Conservation (phyloP, 1,284 basidiomycete genomes). For the Sparassis latifolia region DNA sequence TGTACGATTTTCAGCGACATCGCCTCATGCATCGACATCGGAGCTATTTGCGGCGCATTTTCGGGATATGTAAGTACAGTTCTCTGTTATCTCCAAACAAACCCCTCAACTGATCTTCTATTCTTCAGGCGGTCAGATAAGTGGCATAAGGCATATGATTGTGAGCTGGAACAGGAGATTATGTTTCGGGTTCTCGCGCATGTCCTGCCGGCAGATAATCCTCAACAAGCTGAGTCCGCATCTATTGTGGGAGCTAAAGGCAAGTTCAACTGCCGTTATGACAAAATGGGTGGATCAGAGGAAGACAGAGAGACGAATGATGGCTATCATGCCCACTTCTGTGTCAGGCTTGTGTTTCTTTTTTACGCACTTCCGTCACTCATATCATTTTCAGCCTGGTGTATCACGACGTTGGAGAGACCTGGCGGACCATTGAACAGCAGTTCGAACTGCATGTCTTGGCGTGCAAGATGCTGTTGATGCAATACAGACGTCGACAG, state of each 20-base stretch:
- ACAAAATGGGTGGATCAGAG: slow-evolving; percentile 18
- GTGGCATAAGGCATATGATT: slow-evolving; percentile 26
- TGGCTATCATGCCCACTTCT: slow-evolving; percentile 23
- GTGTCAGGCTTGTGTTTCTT: too few relatives aligned
- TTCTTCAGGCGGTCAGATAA: too few relatives aligned
- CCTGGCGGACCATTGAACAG: too few relatives aligned
- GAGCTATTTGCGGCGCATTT: slow-evolving; percentile 26
- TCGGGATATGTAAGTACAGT: too few relatives aligned
- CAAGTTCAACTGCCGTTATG: slow-evolving; percentile 28
- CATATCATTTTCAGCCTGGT: too few relatives aligned
- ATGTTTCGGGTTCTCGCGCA: slow-evolving; percentile 23
- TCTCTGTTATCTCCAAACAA: too few relatives aligned
- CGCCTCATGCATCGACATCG: slow-evolving; percentile 23
- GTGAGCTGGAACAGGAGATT: slow-evolving; percentile 16
- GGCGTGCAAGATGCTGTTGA: too few relatives aligned
- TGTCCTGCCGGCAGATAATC: slow-evolving; percentile 33
- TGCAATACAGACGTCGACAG: too few relatives aligned
- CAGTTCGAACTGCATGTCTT: too few relatives aligned
- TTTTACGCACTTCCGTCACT: too few relatives aligned
- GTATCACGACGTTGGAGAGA: too few relatives aligned
- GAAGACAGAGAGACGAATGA: slow-evolving; percentile 19
- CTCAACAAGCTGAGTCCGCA: slow-evolving; percentile 35
- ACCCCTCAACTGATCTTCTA: too few relatives aligned
- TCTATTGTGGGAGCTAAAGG: slow-evolving; percentile 32
- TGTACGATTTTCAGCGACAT: slow-evolving; percentile 28